Evolutionary conservation across 306 rosid genomes (phyloP).

Genomic region (Dicorynia guianensis): DNA sequence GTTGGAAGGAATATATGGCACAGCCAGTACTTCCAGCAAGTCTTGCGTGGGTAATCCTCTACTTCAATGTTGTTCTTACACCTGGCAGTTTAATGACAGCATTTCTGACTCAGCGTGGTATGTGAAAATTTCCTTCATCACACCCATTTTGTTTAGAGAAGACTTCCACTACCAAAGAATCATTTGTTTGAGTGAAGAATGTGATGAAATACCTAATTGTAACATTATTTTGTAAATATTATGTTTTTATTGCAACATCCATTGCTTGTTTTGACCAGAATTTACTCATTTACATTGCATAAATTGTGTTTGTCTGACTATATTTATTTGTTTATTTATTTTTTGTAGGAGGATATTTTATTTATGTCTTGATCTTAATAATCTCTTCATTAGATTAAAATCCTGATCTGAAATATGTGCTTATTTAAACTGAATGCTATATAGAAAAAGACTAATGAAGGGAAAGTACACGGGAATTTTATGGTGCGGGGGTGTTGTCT

Average conservation of each 20-base stretch:
- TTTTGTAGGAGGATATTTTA: no score
- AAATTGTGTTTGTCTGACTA: constrained; percentile 8
- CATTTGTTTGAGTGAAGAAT: constrained; percentile 10
- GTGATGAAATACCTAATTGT: constrained; percentile 19
- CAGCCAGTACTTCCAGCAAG: constrained; percentile 99
- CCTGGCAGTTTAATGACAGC: constrained; percentile 99
- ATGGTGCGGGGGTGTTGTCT: constrained; percentile 10
- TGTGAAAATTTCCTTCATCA: constrained; percentile 31
- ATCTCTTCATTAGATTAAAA: not conserved
- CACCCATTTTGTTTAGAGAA: not conserved
- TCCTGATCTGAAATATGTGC: not conserved
- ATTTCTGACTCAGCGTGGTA: constrained; percentile 89
- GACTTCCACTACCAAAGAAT: constrained; percentile 9
- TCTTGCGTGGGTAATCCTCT: constrained; percentile 86
- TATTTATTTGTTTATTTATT: not conserved
- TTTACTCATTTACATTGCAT: not conserved
- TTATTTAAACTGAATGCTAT: constrained; percentile 30
- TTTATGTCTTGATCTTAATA: not conserved
- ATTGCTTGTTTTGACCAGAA: not conserved
- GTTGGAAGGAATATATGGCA: constrained; percentile 91
- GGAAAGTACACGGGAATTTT: constrained; percentile 16
- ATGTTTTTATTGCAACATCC: not conserved
- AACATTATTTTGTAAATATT: not conserved
- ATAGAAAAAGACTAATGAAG: constrained; percentile 20
- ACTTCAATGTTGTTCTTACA: constrained; percentile 85